A percentile compares a stretch with the other conserved stretches of the same genome.
These are phyloP conservation scores for Phialophora chinensis DNA, from an alignment of 2,329 filamentous ascomycete species.

Conservation along the genomic window DNA sequence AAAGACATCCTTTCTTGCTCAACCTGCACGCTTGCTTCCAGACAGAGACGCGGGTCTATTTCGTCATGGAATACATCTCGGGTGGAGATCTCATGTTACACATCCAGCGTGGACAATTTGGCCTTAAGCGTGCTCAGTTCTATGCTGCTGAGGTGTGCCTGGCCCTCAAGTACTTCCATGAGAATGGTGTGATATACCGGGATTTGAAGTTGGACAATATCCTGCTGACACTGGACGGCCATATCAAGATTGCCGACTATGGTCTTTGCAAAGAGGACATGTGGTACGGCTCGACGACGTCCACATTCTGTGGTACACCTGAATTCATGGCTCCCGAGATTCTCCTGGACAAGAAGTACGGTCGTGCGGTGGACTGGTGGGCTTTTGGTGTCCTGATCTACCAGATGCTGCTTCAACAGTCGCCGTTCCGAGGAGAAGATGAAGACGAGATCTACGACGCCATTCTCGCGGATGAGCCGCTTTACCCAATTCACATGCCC, in stretches of 20 bases:
- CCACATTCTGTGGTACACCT: slow-evolving; percentile 98
- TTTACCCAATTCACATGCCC: slow-evolving; percentile 99
- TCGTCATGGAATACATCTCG: slow-evolving; percentile 99
- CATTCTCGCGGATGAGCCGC: slow-evolving; percentile 93
- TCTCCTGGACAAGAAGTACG: slow-evolving; percentile 96
- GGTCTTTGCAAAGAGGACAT: slow-evolving; percentile 99
- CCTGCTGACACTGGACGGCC: slow-evolving; percentile 88
- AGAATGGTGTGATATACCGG: slow-evolving; percentile 97
- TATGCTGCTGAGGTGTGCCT: slow-evolving; percentile 97
- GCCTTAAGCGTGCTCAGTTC: slow-evolving; percentile 95
- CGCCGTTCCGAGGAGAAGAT: slow-evolving; percentile 96
- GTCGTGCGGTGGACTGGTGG: slow-evolving; percentile 98
- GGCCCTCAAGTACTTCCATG: slow-evolving; percentile 98
- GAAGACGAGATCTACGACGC: slow-evolving; percentile 99
- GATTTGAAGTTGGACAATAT: slow-evolving; percentile 87
- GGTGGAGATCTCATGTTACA: slow-evolving; percentile 99
- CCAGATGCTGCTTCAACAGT: slow-evolving; percentile 99
- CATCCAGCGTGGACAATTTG: slow-evolving; percentile 95
- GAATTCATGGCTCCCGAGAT: slow-evolving; percentile 99
- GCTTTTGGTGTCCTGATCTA: slow-evolving; percentile 98
- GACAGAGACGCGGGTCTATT: slow-evolving; percentile 97
- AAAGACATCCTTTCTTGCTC: slow-evolving; percentile 92
- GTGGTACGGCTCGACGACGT: slow-evolving; percentile 97
- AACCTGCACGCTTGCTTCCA: slow-evolving; percentile 98
- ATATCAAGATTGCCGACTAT: slow-evolving; percentile 98